phyloP scores from a whole-genome alignment of 306 rosid genomes.

The Ceratonia siliqua region DNA sequence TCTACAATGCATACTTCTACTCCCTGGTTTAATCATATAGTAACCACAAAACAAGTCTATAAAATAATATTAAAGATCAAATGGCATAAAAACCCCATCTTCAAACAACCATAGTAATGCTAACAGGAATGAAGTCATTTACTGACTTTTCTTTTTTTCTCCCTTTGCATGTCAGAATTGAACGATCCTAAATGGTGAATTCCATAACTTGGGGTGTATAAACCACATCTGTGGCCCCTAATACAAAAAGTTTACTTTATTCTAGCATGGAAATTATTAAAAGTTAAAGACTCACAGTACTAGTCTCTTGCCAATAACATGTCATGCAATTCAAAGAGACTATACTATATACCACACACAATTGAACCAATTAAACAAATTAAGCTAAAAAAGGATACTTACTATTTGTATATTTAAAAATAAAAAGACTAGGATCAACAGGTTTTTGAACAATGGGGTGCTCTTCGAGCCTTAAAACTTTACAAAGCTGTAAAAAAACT shows the following conservation, averaged over 20 bases:
- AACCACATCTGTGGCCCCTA: not conserved
- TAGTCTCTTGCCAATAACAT: not conserved
- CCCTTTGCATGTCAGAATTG: not conserved
- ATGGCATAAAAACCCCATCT: not conserved
- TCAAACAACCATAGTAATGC: not conserved
- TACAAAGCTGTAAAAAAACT: conserved; percentile 82
- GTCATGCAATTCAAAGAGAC: not conserved
- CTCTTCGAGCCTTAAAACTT: conserved; percentile 65
- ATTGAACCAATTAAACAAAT: conserved; percentile 9
- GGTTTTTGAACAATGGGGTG: conserved; percentile 71
- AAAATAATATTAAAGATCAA: not conserved
- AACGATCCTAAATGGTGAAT: not conserved
- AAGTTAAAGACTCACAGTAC: not conserved
- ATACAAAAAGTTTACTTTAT: conserved; percentile 2
- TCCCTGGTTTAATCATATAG: not conserved
- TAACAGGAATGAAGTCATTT: not conserved
- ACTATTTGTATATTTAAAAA: conserved; percentile 65
- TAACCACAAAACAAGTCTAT: not conserved
- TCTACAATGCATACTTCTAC: not conserved
- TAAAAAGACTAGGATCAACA: conserved; percentile 82
- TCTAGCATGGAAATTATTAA: not conserved
- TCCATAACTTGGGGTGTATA: not conserved
- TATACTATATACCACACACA: conserved; percentile 18
- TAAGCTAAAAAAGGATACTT: conserved; percentile 35
- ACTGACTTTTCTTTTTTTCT: too few species aligned